Evolutionary conservation across 805 yeast genomes (phyloP), one percentile per base, ranked within the genome.

Genomic region (Lachancea lanzarotensis): DNA sequence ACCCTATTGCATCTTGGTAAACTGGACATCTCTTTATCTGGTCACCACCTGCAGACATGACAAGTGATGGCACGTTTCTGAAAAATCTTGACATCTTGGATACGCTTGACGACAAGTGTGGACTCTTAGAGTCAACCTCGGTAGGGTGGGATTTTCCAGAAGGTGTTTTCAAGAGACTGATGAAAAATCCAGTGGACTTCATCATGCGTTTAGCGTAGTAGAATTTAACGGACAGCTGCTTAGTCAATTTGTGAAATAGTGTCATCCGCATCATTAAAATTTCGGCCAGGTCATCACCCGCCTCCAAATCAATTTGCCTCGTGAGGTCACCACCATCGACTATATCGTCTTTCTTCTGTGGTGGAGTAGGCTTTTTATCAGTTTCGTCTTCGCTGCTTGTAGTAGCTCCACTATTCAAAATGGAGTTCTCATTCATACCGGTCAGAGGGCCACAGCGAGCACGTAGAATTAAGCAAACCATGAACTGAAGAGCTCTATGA

Each of bases 121-220:
- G 19, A n/a, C 31, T 35, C 13, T 16, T 18, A 5, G 33, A 31
- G 42, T 17, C n/a, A 16, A 40, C 46, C 7, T 44, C 45, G 20
- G 30, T 26, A 13, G 42, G 17, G 8, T 10, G n/a, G 8, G 46
- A 35, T 35, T 50, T 55, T 6, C 52, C 45, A 16, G 57, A 55
- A 1, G 65, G 70, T 35, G 59, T 68, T 47, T 56, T 64, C 38
- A 71, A 46, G 26, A 71, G 48, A 0, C 72, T 66, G 25, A 70
- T 62, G 40, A 70, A 71, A 47, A 71, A 71, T 1, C 68, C 67
- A 2, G 71, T 70, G 8, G 84, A 81, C 53, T 80, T 81, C 31
- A 77, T 70, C 57, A 82, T 72, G 62, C 84, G 74, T 79, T 82
- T 79, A 2, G 88, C 84, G 56, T 80, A 81, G 46, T 78, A 79